A percentile compares a stretch with the other conserved stretches of the same genome.
Conservation (phyloP, 2,329 filamentous ascomycete genomes). For the Cercospora sojina region DNA sequence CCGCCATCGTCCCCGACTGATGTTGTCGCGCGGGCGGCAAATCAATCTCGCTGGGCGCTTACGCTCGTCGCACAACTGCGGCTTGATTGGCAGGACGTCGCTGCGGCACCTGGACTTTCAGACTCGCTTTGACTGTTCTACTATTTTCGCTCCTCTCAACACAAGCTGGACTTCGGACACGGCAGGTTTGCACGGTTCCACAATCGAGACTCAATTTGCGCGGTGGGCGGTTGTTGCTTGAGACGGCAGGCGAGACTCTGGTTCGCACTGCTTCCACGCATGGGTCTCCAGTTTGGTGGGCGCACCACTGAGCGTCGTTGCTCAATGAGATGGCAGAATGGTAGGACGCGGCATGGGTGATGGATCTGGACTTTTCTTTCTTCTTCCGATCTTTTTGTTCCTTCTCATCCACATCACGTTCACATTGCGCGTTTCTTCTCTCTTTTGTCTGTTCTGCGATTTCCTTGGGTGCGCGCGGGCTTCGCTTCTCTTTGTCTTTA, state of each 20-base stretch:
- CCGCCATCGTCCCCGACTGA: neutral
- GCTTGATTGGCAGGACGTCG: neutral
- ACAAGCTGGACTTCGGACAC: neutral
- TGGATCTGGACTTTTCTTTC: neutral
- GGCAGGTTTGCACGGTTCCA: neutral
- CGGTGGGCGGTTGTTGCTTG: neutral
- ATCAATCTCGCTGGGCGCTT: slow-evolving; percentile 4
- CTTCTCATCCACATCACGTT: neutral
- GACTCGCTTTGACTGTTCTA: slow-evolving; percentile 1
- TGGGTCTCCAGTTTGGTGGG: neutral
- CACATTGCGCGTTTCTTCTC: neutral
- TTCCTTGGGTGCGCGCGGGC: slow-evolving; percentile 2
- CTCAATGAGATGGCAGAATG: neutral
- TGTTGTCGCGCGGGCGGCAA: slow-evolving; percentile 1
- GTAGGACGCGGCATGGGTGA: neutral
- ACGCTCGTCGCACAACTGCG: neutral
- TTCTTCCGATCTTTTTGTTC: neutral
- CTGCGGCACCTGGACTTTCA: neutral
- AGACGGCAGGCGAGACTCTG: neutral
- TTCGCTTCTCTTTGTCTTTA: slow-evolving; percentile 3
- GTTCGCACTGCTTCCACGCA: neutral
- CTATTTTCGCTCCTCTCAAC: neutral
- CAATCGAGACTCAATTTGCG: neutral
- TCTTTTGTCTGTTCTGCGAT: neutral
- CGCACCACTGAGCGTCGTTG: neutral